These are phyloP conservation scores for Orbilia javanica DNA, from an alignment of 2,329 filamentous ascomycete species.

Conservation along the genomic window DNA sequence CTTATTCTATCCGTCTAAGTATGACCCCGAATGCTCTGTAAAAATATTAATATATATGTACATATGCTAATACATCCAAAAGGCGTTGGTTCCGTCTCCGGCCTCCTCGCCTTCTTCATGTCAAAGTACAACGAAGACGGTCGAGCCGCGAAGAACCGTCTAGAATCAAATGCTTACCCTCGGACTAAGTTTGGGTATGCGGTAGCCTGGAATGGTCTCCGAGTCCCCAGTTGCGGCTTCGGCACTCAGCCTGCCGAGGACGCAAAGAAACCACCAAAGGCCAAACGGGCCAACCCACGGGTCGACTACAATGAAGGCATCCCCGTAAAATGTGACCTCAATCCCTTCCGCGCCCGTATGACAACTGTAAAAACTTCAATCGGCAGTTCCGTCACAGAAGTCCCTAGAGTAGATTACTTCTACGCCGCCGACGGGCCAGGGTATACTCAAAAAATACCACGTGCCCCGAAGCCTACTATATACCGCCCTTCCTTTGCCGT, in stretches of 20 bases:
- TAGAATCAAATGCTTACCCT: conserved; percentile 45
- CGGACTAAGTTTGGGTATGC: conserved; percentile 15
- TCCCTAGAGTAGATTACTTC: neutral
- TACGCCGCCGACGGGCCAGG: neutral
- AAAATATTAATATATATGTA: neutral
- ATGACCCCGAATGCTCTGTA: neutral
- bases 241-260: neutral
- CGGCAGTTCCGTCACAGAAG: neutral
- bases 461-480: neutral
- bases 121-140: conserved; percentile 37
- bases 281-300: neutral
- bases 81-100: conserved; percentile 39
- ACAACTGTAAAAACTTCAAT: neutral
- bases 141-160: neutral
- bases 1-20: conserved; percentile 40
- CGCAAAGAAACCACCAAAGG: neutral
- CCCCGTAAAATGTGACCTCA: neutral
- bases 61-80: neutral
- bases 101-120: conserved; percentile 41
- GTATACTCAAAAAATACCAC: neutral
- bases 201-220: conserved; percentile 46
- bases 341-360: neutral
- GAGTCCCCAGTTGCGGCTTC: conserved; percentile 16
- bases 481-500: neutral
- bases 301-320: conserved; percentile 9